Evolutionary conservation across 371 early-diverging fungal species (phyloP).

Genomic region (Circinella minor): DNA sequence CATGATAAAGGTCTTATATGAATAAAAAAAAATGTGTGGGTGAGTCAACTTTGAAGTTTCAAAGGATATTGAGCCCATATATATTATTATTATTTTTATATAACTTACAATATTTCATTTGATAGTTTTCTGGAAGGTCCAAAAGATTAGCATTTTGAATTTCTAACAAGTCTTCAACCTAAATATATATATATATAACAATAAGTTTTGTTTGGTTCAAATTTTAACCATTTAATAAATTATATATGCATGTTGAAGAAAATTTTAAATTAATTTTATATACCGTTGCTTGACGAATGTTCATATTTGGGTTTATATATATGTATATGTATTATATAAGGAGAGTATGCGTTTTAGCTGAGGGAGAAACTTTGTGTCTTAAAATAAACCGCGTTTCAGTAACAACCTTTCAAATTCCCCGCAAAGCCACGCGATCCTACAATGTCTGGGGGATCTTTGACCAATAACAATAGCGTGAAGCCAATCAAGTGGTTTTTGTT

Average conservation of each 20-base stretch:
- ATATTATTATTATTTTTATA: too few species aligned
- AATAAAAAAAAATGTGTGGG: background rate
- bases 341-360: too few species aligned
- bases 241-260: background rate
- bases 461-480: too few species aligned
- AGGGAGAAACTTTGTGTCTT: too few species aligned
- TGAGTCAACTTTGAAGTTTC: background rate
- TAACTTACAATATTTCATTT: conserved; percentile 93
- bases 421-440: too few species aligned
- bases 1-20: conserved; percentile 85
- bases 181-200: background rate
- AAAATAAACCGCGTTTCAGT: too few species aligned
- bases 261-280: background rate
- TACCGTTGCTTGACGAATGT: conserved; percentile 74
- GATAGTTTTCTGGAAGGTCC: conserved; percentile 98
- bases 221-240: background rate
- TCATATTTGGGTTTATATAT: conserved; percentile 45
- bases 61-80: background rate
- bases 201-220: background rate
- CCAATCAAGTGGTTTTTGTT: too few species aligned
- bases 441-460: too few species aligned
- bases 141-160: conserved; percentile 96
- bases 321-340: too few species aligned
- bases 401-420: too few species aligned
- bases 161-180: conserved; percentile 79